A percentile compares a stretch with the other conserved stretches of the same genome.
These are phyloP conservation scores for Chamaenerion angustifolium DNA, from an alignment of 345 rosid species.

Conservation along the genomic window DNA sequence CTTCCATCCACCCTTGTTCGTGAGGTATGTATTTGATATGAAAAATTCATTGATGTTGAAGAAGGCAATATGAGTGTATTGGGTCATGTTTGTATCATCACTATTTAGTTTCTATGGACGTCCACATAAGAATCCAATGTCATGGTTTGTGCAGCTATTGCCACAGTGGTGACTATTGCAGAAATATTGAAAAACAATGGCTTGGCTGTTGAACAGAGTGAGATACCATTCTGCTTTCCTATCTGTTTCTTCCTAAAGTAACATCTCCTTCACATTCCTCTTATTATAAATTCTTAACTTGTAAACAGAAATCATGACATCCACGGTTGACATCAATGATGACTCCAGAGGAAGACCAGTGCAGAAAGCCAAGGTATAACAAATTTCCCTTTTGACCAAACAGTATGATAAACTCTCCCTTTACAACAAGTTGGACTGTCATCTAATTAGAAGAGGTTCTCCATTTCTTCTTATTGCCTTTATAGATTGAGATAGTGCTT, in stretches of 20 bases:
- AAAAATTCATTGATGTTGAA: too few species aligned
- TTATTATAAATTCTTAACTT: background rate
- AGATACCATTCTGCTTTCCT: background rate
- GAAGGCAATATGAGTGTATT: too few species aligned
- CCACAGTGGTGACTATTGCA: slow-evolving; percentile 68
- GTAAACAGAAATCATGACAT: slow-evolving; percentile 28
- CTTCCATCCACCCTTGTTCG: too few species aligned
- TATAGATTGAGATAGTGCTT: slow-evolving; percentile 47
- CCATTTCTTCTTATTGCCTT: background rate
- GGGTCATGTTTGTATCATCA: too few species aligned
- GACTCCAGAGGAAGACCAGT: slow-evolving; percentile 32
- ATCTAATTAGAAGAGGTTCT: too few species aligned
- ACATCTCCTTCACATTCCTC: too few species aligned
- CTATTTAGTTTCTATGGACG: too few species aligned
- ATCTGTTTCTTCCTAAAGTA: background rate
- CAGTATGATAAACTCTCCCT: too few species aligned
- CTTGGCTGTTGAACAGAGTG: slow-evolving; percentile 52
- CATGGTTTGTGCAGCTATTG: slow-evolving; percentile 29
- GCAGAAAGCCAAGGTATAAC: slow-evolving; percentile 55
- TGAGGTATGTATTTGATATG: too few species aligned
- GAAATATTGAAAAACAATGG: slow-evolving; percentile 72
- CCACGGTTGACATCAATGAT: slow-evolving; percentile 35
- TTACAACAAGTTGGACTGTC: too few species aligned
- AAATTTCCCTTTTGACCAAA: too few species aligned
- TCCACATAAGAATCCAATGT: too few species aligned